A percentile compares a stretch with the other conserved stretches of the same genome.
Evolutionary conservation across 2,329 filamentous ascomycete species (phyloP).

Genomic region (Hypoxylon sp.): DNA sequence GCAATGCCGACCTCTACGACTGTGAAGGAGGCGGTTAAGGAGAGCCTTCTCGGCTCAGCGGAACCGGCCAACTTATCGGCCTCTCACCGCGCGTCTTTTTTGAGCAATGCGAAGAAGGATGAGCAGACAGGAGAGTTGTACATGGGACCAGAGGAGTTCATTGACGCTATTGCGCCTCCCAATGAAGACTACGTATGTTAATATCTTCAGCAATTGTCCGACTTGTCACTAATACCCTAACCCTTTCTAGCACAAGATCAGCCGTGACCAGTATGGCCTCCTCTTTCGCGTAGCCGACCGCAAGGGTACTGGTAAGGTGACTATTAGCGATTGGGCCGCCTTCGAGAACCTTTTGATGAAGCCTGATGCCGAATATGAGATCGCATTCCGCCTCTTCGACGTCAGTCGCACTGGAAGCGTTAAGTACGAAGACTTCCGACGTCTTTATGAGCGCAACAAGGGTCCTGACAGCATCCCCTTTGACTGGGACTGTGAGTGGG

Average conservation of each 20-base stretch:
- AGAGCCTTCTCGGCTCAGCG: conserved; percentile 78
- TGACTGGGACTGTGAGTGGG: conserved; percentile 98
- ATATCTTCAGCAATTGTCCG: conserved; percentile 1
- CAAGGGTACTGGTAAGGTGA: conserved; percentile 79
- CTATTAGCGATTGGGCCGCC: conserved; percentile 87
- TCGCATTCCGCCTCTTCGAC: conserved; percentile 97
- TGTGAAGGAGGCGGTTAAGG: conserved; percentile 82
- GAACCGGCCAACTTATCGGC: conserved; percentile 75
- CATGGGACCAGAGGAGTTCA: conserved; percentile 89
- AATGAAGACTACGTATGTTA: conserved; percentile 91
- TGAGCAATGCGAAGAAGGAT: conserved; percentile 82
- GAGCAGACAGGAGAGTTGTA: conserved; percentile 81
- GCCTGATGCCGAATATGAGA: conserved; percentile 98
- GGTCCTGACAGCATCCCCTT: conserved; percentile 89
- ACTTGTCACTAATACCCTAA: conserved; percentile 26
- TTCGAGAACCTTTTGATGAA: conserved; percentile 96
- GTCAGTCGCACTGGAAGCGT: conserved; percentile 85
- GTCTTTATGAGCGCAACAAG: conserved; percentile 90
- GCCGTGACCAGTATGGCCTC: conserved; percentile 93
- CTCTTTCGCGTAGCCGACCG: conserved; percentile 94
- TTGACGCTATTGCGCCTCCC: conserved; percentile 88
- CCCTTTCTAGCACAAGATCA: conserved; percentile 88
- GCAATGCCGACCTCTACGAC: conserved; percentile 62
- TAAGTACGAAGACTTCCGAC: conserved; percentile 90
- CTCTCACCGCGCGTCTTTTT: conserved; percentile 82